A percentile compares a stretch with the other conserved stretches of the same genome.
These are phyloP conservation scores for Rubroshorea leprosula DNA, from an alignment of 345 rosid genomes.

Conservation along the genomic window DNA sequence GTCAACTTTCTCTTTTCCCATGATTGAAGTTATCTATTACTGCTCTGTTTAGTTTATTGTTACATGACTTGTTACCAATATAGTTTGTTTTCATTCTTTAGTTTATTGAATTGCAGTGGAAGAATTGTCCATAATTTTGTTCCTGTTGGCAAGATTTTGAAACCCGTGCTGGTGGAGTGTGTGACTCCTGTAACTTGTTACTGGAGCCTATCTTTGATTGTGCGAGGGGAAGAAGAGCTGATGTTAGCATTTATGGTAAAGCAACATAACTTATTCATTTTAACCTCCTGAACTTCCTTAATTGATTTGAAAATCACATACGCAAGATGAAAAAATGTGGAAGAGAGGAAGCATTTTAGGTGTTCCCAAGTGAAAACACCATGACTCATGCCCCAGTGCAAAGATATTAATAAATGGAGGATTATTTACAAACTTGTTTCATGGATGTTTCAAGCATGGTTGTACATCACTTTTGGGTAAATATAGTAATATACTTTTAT, in stretches of 20 bases:
- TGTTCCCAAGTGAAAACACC: neutral
- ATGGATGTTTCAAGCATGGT: neutral
- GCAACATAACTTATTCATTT: neutral
- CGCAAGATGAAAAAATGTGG: neutral
- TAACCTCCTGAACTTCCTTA: neutral
- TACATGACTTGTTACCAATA: too few relatives aligned
- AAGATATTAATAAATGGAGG: neutral
- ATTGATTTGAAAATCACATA: neutral
- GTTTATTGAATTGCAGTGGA: constrained; percentile 45
- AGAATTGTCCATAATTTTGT: constrained; percentile 50
- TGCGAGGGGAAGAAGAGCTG: constrained; percentile 59
- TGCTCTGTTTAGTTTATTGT: too few relatives aligned
- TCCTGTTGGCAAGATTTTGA: constrained; percentile 67
- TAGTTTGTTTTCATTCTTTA: neutral
- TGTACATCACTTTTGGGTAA: neutral
- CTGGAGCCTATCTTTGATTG: constrained; percentile 69
- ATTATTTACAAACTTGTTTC: neutral
- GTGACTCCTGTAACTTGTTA: constrained; percentile 79
- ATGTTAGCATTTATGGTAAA: constrained; percentile 67
- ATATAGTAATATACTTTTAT: neutral
- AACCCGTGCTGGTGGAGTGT: constrained; percentile 74
- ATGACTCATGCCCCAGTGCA: neutral
- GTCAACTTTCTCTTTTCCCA: neutral
- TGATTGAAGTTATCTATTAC: too few relatives aligned
- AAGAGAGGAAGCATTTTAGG: too few relatives aligned